Evolutionary conservation across 345 rosid species (phyloP), one percentile per base, ranked within the genome.

Genomic region (Acer yangbiense): DNA sequence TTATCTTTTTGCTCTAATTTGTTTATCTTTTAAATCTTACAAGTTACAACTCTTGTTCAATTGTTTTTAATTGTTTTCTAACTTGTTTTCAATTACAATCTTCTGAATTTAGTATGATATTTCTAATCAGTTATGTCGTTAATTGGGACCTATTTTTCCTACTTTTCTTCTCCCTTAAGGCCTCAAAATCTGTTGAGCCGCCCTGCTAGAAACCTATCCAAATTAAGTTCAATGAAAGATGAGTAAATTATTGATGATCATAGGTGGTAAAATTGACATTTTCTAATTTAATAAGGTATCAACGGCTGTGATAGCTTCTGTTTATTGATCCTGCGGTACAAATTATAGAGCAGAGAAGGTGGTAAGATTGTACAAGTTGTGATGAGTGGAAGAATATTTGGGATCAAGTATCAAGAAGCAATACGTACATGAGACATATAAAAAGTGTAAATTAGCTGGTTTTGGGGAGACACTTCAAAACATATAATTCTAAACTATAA

Each of bases 381-480:
- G 7, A 63, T 10, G 7, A 63, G 71, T 74, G 76, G 73, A 65
- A 68, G 76, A 80, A 76, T 80, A 23, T 25, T 27, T 21, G 76
- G 72, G 76, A 80, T 70, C 43, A 21, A 69, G 25, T 21, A 21
- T 69, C 71, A 70, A 55, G 39, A 35, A 35, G 39, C 6, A 5
- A 35, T 35, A 35, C 39, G 39, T 35, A 35, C 39, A 5, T 4
- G 68, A 75, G 46, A 43, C 46, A 46, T 21, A 5, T 21, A 7
- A 70, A 74, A 71, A 27, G 64, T 32, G 21, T n/a, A 44, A 66
- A 46, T 46, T 76, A 76, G 65, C 65, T 76, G 77, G 60, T 66
- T 80, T 72, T 76, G 57, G 48, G 70, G 77, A 64, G 74, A 76
- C 77, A 58, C 25, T 41, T 64, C 21, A 35, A 29, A 68, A 32